Evolutionary conservation across 1,284 basidiomycete species (phyloP), one percentile per base, ranked within the genome.

Genomic region (Trametes pubescens): DNA sequence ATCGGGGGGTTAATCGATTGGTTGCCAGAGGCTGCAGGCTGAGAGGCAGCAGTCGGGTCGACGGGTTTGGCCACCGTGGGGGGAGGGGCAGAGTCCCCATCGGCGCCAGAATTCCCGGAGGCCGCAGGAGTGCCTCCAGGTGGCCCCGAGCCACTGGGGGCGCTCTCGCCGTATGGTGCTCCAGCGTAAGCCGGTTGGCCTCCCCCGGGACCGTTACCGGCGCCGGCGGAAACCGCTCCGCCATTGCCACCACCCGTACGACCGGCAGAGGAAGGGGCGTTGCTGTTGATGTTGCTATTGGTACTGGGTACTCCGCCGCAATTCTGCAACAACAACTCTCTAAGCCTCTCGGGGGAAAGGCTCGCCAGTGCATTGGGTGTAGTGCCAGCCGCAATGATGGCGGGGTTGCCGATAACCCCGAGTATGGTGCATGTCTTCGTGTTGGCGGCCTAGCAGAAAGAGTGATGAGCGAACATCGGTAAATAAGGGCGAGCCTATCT

Each of bases 281-380:
- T 29, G 35, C 9, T 43, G 47, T 61, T 61, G 38, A 32, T 24
- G 37, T 56, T 61, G 38, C 7, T 51, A 26, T 43, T 52, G 40
- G 29, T 21, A 13, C 18, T 37, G 29, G 16, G 24, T 9, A 21
- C 9, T 38, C 37, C 37, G 37, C 37, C 40, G 40, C 40, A 43
- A 7, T 9, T 4, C 18, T 18, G 16, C 14, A 43, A 14, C 37
- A 38, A 16, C 40, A 13, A 16, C 5, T 38, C 29, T 32, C 8
- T 8, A 32, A 32, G 29, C 29, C 8, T 8, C 29, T 32, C 4
- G 29, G 8, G 29, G 29, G 29, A 32, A 8, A 32, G 29, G 29
- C 29, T 8, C n/a, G n/a, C n/a, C n/a, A n/a, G n/a, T n/a, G n/a
- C n/a, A n/a, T n/a, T n/a, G n/a, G n/a, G n/a, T n/a, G n/a, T n/a